phyloP scores from a whole-genome alignment of 495 filamentous ascomycete genomes.

The Aspergillus indologenus region DNA sequence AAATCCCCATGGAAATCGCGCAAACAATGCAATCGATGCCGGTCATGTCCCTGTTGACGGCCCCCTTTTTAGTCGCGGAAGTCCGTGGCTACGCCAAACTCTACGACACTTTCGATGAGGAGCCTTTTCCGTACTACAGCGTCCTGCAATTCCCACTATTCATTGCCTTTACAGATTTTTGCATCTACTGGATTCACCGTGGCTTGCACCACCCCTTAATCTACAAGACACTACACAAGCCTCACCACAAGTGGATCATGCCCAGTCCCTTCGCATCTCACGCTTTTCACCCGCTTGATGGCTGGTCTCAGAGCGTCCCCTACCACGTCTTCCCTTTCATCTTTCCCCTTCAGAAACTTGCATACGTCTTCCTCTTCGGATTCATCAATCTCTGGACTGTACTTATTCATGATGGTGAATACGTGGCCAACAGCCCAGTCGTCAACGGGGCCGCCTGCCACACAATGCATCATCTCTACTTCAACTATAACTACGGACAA shows the following conservation, averaged over 20 bases:
- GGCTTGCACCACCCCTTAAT: conserved; percentile 77
- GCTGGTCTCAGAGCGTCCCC: conserved; percentile 85
- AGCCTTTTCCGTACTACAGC: conserved; percentile 74
- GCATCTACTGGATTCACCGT: conserved; percentile 95
- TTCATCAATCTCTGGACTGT: conserved; percentile 98
- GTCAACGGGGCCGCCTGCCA: conserved; percentile 97
- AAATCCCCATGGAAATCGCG: conserved; percentile 79
- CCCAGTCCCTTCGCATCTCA: conserved; percentile 89
- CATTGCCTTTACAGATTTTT: conserved; percentile 86
- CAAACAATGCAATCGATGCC: conserved; percentile 76
- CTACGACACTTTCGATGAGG: conserved; percentile 72
- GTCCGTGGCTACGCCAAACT: conserved; percentile 83
- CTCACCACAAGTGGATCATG: conserved; percentile 99
- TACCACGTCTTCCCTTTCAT: conserved; percentile 94
- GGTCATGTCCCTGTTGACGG: conserved; percentile 78
- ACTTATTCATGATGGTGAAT: conserved; percentile 97
- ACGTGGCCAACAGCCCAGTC: conserved; percentile 79
- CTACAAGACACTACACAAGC: conserved; percentile 91
- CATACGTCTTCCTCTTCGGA: conserved; percentile 79
- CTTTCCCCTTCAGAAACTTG: conserved; percentile 89
- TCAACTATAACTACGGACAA: conserved; percentile 98
- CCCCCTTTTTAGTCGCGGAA: conserved; percentile 78
- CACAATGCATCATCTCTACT: conserved; percentile 95
- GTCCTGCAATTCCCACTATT: conserved; percentile 87
- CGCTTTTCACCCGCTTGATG: conserved; percentile 94